Conservation (phyloP, 1,284 basidiomycete species). For the Irpex rosettiformis region DNA sequence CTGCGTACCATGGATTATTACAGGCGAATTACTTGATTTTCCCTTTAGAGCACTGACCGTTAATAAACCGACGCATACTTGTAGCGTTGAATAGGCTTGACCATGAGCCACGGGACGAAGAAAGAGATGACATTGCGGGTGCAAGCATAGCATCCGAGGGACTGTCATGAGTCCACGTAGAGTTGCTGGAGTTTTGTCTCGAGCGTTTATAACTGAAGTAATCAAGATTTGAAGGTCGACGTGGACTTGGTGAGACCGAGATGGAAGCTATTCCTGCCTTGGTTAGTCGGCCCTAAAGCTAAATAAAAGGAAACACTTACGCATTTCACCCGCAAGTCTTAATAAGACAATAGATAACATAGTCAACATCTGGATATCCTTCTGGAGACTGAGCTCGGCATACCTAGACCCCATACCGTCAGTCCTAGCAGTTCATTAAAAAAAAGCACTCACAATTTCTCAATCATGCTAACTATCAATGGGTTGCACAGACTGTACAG, state of each 20-base stretch:
- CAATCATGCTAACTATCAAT: constrained; percentile 19
- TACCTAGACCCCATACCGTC: constrained; percentile 43
- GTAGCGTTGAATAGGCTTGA: constrained; percentile 67
- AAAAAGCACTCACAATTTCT: constrained; percentile 26
- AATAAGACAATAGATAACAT: constrained; percentile 72
- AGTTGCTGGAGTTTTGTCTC: constrained; percentile 27
- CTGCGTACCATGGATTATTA: background rate
- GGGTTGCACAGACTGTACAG: constrained; percentile 9
- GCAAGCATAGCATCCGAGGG: constrained; percentile 33
- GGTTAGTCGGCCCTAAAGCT: background rate
- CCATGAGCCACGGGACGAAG: constrained; percentile 69
- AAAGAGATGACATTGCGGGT: constrained; percentile 38
- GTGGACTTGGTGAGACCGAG: constrained; percentile 7
- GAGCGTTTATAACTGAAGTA: constrained; percentile 15
- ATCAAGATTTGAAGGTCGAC: constrained; percentile 6
- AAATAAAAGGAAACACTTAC: constrained; percentile 22
- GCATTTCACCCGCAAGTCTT: constrained; percentile 18
- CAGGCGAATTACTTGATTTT: background rate
- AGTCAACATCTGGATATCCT: constrained; percentile 81
- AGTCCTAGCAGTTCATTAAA: background rate
- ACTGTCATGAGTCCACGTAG: constrained; percentile 36
- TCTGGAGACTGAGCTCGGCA: constrained; percentile 54
- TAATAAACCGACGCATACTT: constrained; percentile 62
- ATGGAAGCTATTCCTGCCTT: background rate
- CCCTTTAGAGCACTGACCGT: constrained; percentile 35